Percentiles rank a stretch among this genome's conserved stretches.
Evolutionary conservation across 2,329 filamentous ascomycete species (phyloP).

Genomic region (Bretziella fagacearum): DNA sequence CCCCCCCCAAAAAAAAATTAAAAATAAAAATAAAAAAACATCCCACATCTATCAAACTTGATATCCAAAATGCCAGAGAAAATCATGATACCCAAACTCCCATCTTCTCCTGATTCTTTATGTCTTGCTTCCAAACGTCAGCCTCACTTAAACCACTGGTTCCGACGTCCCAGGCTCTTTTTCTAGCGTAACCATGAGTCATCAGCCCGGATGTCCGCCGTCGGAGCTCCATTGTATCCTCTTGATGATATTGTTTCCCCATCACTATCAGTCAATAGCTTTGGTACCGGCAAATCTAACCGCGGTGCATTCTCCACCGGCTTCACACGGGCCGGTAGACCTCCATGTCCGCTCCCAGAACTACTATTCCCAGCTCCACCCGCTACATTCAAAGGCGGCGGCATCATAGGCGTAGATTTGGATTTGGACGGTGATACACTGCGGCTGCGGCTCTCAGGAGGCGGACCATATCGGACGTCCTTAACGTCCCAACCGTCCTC

Average conservation of each 20-base stretch:
- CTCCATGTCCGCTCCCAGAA: no score
- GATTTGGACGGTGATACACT: slow-evolving; percentile 14
- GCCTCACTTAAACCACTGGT: slow-evolving; percentile 3
- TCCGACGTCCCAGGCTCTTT: slow-evolving; percentile 2
- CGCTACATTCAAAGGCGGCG: slow-evolving; percentile 4
- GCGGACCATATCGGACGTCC: slow-evolving; percentile 60
- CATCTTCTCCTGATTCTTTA: no score
- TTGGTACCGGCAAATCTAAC: slow-evolving; percentile 12
- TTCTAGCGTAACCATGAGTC: slow-evolving; percentile 14
- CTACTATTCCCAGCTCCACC: background rate
- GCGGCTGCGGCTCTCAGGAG: slow-evolving; percentile 20
- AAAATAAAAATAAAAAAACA: no score
- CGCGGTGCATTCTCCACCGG: slow-evolving; percentile 6
- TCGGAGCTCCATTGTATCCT: slow-evolving; percentile 6
- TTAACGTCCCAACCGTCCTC: slow-evolving; percentile 80
- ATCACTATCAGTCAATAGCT: slow-evolving; percentile 13
- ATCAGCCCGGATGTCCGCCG: slow-evolving; percentile 12
- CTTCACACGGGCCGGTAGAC: background rate
- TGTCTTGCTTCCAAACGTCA: no score
- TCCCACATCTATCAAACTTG: no score
- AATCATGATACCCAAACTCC: no score
- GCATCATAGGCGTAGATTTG: slow-evolving; percentile 7
- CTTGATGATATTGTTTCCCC: slow-evolving; percentile 8
- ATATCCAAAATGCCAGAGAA: no score
- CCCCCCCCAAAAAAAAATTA: no score